Base-by-base conservation (phyloP, 257 asterid genomes). In the Leonotis leonurus region DNA sequence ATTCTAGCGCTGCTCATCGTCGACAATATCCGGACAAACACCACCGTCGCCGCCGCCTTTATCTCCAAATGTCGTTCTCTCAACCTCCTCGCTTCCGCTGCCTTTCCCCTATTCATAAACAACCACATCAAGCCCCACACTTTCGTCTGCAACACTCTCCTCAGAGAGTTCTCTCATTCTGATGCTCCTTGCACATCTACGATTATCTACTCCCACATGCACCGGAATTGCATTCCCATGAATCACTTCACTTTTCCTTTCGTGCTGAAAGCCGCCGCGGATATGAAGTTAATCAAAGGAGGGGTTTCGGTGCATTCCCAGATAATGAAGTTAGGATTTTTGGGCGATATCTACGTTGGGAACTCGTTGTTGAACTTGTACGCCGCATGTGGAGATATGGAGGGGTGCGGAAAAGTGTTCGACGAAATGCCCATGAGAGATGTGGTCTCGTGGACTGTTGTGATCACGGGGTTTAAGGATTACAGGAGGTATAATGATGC, bases 351-450 rank as follows among this genome's bases (percentile, higher is more conserved):
- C 62, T 89, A 81, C 68, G 88, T 86, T 37, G 86, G 73, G 21
- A 89, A 89, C 61, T 76, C 94, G 3, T 59, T 86, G 71, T 35
- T 84, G 81, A 83, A 71, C 53, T 37, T 84, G 52, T 84, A 86
- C 22, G 78, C 82, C 0, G 77, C 89, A 1, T 50, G 69, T 26
- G 84, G 81, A 14, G 71, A 76, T 11, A 75, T 87, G 85, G 64
- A 0, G 14, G n/a, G 59, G 55, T 86, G 91, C n/a, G 57, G 66
- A 51, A 29, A 73, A 3, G 64, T 84, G 82, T 89, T 87, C 37
- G 95, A 85, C 49, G 92, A 87, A 87, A 83, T 89, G 92, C 80
- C 81, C 60, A 53, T 57, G 27, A 79, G 78, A 73, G 95, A 89
- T 60, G 92, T 81, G 4, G 97, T 89, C 17, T 79, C 95, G 1